Percentiles rank a stretch among this genome's conserved stretches.
Evolutionary conservation across 495 filamentous ascomycete genomes (phyloP).

Genomic region (Xylaria flabelliformis): DNA sequence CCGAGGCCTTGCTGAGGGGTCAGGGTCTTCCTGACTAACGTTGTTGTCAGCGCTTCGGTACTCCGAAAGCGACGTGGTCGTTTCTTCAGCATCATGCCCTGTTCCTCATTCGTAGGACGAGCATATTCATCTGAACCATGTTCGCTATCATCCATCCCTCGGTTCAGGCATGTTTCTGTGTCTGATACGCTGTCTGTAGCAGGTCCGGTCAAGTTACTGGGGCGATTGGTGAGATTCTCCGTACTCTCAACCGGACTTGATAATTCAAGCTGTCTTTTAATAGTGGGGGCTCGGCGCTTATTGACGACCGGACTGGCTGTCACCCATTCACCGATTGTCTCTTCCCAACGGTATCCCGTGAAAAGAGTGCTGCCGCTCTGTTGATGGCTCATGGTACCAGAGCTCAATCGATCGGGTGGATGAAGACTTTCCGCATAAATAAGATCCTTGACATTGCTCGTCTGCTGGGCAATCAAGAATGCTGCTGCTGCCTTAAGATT

Average conservation of each 20-base stretch:
- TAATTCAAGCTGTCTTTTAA: slow-evolving; percentile 25
- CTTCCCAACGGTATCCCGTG: slow-evolving; percentile 57
- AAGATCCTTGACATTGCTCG: slow-evolving; percentile 50
- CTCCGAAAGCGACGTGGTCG: slow-evolving; percentile 28
- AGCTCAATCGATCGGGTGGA: slow-evolving; percentile 22
- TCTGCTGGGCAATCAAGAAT: slow-evolving; percentile 50
- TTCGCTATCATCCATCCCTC: slow-evolving; percentile 21
- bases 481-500: slow-evolving; percentile 40
- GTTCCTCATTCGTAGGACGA: slow-evolving; percentile 12
- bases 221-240: slow-evolving; percentile 23
- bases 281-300: slow-evolving; percentile 24
- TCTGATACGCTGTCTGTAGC: slow-evolving; percentile 31
- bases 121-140: neutral
- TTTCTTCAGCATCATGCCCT: slow-evolving; percentile 33
- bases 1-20: slow-evolving; percentile 11
- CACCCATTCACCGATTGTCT: slow-evolving; percentile 63
- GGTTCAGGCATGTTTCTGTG: slow-evolving; percentile 28
- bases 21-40: neutral
- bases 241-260: slow-evolving; percentile 25
- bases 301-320: slow-evolving; percentile 41
- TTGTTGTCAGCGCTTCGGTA: slow-evolving; percentile 24
- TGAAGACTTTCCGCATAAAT: slow-evolving; percentile 50
- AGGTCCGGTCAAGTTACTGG: slow-evolving; percentile 23
- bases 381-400: slow-evolving; percentile 18
- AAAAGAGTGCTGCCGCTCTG: slow-evolving; percentile 33